A percentile compares a stretch with the other conserved stretches of the same genome.
Conservation (phyloP, 441 rosid genomes). For the Kokia cookei region DNA sequence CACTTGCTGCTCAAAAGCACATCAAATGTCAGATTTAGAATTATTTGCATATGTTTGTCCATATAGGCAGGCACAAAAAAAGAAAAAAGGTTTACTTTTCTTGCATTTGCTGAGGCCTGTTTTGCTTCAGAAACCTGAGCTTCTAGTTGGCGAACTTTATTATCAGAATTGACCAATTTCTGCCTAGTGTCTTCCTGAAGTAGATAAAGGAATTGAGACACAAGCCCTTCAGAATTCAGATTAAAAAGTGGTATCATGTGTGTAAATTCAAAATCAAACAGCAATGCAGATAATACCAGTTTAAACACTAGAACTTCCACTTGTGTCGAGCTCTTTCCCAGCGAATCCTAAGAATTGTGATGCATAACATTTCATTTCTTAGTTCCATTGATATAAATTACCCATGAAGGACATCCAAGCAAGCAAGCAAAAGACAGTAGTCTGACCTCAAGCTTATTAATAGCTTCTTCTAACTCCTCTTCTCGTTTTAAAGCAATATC, state of each 20-base stretch:
- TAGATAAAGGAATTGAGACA: constrained; percentile 9
- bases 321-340: constrained; percentile 65
- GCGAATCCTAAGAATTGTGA: constrained; percentile 48
- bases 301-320: constrained; percentile 74
- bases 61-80: constrained; percentile 8
- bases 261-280: neutral
- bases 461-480: constrained; percentile 68
- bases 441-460: constrained; percentile 78
- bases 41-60: neutral
- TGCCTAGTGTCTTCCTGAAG: constrained; percentile 81
- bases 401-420: constrained; percentile 6
- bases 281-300: constrained; percentile 46
- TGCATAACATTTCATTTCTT: constrained; percentile 17
- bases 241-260: neutral
- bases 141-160: constrained; percentile 86
- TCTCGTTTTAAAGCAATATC: constrained; percentile 58
- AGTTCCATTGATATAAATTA: constrained; percentile 7
- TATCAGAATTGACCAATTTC: constrained; percentile 74
- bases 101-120: constrained; percentile 50
- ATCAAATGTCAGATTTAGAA: constrained; percentile 6
- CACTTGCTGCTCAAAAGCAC: constrained; percentile 50
- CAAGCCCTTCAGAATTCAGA: neutral
- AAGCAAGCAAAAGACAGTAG: constrained; percentile 5
- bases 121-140: constrained; percentile 75
- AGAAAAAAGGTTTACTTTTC: constrained; percentile 44